phyloP scores from a whole-genome alignment of 768 basidiomycete species.

The Mycena floridula region DNA sequence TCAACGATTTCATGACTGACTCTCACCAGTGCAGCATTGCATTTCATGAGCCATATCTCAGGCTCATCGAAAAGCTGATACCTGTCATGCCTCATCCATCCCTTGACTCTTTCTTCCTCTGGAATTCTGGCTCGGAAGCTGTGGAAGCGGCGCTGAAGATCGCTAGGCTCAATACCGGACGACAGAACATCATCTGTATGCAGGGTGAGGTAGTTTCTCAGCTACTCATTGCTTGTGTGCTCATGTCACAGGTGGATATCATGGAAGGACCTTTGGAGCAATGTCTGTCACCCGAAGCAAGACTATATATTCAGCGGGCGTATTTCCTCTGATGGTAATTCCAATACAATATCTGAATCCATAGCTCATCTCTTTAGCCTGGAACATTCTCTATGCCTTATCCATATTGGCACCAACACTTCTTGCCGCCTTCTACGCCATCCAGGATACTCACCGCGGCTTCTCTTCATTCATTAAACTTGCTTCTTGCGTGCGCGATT shows the following conservation, averaged over 20 bases:
- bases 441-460: constrained; percentile 51
- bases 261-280: constrained; percentile 89
- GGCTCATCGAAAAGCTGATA: constrained; percentile 78
- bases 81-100: constrained; percentile 89
- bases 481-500: constrained; percentile 40
- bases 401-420: constrained; percentile 91
- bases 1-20: not conserved
- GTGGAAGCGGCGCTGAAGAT: constrained; percentile 88
- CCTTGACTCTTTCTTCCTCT: constrained; percentile 94
- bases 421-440: constrained; percentile 48
- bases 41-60: constrained; percentile 80
- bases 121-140: constrained; percentile 95
- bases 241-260: constrained; percentile 58
- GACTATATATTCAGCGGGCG: constrained; percentile 80
- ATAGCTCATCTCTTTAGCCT: constrained; percentile 41
- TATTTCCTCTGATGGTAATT: constrained; percentile 77
- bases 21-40: constrained; percentile 76
- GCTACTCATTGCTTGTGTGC: not conserved
- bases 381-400: constrained; percentile 78
- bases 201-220: constrained; percentile 47
- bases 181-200: constrained; percentile 87
- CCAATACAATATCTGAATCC: not conserved
- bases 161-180: constrained; percentile 68
- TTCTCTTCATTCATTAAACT: constrained; percentile 76
- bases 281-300: constrained; percentile 95